Conservation (phyloP, 2,329 filamentous ascomycete species). For the Ceratocystis cubensis region DNA sequence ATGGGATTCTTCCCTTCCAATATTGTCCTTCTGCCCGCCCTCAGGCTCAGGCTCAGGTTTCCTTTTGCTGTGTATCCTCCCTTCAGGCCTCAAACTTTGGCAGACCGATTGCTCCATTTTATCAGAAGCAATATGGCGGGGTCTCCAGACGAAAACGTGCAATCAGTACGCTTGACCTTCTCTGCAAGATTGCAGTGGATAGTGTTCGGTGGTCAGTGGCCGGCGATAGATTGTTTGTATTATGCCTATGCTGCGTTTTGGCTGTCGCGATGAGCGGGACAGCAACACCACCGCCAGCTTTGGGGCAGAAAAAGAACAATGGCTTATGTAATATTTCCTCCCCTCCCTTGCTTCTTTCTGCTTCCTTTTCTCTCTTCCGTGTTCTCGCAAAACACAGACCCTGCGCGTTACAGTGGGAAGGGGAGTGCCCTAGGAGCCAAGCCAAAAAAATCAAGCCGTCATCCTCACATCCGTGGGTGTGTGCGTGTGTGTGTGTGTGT, state of each 20-base stretch:
- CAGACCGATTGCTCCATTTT: not conserved
- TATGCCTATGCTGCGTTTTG: too few relatives aligned
- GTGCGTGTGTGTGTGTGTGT: too few relatives aligned
- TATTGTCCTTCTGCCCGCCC: not conserved
- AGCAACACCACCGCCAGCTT: too few relatives aligned
- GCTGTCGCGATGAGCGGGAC: too few relatives aligned
- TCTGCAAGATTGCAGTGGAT: not conserved
- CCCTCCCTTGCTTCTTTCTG: not conserved
- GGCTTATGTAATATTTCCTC: too few relatives aligned
- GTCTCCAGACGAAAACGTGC: not conserved
- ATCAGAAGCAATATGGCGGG: not conserved
- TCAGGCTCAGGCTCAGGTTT: not conserved
- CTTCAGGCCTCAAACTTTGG: constrained; percentile 3
- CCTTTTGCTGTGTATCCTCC: not conserved
- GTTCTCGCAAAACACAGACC: too few relatives aligned
- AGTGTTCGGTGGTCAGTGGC: not conserved
- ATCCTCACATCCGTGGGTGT: too few relatives aligned
- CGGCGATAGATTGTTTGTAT: not conserved
- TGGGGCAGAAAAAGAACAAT: too few relatives aligned
- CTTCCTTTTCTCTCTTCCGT: not conserved
- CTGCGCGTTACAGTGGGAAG: too few relatives aligned
- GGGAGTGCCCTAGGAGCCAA: too few relatives aligned
- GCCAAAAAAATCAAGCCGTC: too few relatives aligned
- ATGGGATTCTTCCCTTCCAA: not conserved
- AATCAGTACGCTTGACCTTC: not conserved